A percentile compares a stretch with the other conserved stretches of the same genome.
Conservation (phyloP, 179 eudicot species). For the Silene noctiflora region DNA sequence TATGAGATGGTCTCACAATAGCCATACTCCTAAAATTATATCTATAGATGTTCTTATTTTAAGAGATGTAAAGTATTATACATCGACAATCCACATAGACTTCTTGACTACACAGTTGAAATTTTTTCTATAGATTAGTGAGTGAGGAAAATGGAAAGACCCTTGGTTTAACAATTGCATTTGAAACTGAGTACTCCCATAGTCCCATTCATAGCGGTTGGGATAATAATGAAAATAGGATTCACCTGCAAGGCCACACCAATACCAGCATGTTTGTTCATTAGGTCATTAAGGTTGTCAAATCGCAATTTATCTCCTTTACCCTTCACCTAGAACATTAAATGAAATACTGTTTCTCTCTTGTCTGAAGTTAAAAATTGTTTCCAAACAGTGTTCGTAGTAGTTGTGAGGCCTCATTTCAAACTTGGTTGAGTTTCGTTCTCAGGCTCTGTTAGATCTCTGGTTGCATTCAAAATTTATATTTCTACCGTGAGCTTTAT, state of each 20-base stretch:
- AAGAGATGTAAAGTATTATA: no score
- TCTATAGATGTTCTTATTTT: no score
- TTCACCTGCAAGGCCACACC: neutral
- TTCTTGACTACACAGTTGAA: no score
- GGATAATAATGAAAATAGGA: slow-evolving; percentile 1
- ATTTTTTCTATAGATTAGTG: neutral
- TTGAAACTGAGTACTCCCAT: neutral
- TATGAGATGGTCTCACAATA: no score
- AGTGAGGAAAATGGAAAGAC: neutral
- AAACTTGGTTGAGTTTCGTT: neutral
- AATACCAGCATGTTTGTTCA: neutral
- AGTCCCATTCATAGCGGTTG: neutral
- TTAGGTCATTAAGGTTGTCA: no score
- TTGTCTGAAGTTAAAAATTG: neutral
- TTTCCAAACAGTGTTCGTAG: neutral
- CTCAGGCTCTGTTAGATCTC: slow-evolving; percentile 9
- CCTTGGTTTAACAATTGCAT: slow-evolving; percentile 13
- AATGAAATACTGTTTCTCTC: no score
- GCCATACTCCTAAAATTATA: no score
- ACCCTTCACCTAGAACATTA: no score
- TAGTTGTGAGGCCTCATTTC: neutral
- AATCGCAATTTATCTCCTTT: no score
- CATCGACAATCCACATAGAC: no score
- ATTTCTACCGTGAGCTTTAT: neutral
- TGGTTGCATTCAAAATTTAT: neutral